Conservation (phyloP, 371 early-diverging fungal species). For the Fennellomyces sp. region DNA sequence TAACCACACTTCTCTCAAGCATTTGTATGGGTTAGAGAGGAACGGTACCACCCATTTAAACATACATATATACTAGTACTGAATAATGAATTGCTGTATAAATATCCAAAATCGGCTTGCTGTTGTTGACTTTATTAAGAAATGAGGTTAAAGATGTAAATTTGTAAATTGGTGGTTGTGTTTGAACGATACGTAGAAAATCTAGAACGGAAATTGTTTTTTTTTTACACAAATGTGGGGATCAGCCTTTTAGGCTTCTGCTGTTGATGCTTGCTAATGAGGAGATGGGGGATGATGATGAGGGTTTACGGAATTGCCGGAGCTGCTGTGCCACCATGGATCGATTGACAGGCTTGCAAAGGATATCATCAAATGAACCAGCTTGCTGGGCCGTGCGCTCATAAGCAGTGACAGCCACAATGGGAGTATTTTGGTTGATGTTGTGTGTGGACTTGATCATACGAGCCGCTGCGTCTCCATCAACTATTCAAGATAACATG, state of each 20-base stretch:
- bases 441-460: constrained; percentile 95
- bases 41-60: too few species aligned
- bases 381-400: constrained; percentile 60
- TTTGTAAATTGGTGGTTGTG: too few species aligned
- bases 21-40: too few species aligned
- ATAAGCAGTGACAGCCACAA: constrained; percentile 77
- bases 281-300: neutral
- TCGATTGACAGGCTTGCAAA: constrained; percentile 76
- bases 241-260: constrained; percentile 9
- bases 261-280: constrained; percentile 12
- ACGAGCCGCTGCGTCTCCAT: constrained; percentile 88
- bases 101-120: too few species aligned
- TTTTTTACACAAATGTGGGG: too few species aligned
- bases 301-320: constrained; percentile 38
- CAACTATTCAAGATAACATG: constrained; percentile 52
- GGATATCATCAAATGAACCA: constrained; percentile 72
- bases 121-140: too few species aligned
- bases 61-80: too few species aligned
- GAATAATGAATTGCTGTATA: too few species aligned
- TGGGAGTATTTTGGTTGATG: constrained; percentile 71
- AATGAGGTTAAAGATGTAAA: too few species aligned
- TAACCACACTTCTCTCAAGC: too few species aligned
- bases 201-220: too few species aligned
- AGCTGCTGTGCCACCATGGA: constrained; percentile 56
- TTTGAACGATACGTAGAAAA: too few species aligned